phyloP scores from a whole-genome alignment of 352 stramenopile species.

The Phytophthora ohioensis region DNA sequence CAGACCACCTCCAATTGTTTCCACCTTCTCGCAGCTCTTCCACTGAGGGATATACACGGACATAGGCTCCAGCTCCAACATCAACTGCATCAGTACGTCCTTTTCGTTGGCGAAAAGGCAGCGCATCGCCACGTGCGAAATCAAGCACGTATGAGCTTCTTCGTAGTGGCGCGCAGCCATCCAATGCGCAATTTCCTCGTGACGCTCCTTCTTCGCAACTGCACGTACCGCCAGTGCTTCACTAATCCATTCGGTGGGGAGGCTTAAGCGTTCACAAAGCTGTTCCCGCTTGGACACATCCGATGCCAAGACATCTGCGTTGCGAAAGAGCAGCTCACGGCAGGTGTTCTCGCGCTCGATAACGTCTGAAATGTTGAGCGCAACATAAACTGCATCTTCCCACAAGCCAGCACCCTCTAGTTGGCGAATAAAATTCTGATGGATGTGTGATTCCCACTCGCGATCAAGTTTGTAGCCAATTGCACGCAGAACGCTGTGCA shows the following conservation, averaged over 20 bases:
- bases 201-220: slow-evolving; percentile 53
- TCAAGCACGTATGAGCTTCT: slow-evolving; percentile 67
- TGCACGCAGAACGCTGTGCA: slow-evolving; percentile 75
- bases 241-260: slow-evolving; percentile 76
- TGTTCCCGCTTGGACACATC: slow-evolving; percentile 52
- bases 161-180: slow-evolving; percentile 69
- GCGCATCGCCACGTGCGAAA: slow-evolving; percentile 62
- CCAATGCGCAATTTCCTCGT: slow-evolving; percentile 81
- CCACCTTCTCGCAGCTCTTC: slow-evolving; percentile 56
- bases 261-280: slow-evolving; percentile 54
- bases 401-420: slow-evolving; percentile 71
- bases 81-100: slow-evolving; percentile 56
- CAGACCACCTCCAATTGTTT: slow-evolving; percentile 65
- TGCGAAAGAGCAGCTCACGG: slow-evolving; percentile 70
- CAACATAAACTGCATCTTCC: slow-evolving; percentile 82
- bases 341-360: slow-evolving; percentile 66
- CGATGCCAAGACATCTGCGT: slow-evolving; percentile 61
- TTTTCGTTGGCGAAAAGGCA: slow-evolving; percentile 79
- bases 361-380: slow-evolving; percentile 73
- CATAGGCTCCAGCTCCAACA: slow-evolving; percentile 68
- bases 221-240: slow-evolving; percentile 71
- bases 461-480: slow-evolving; percentile 80
- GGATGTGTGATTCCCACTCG: slow-evolving; percentile 81
- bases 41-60: slow-evolving; percentile 68
- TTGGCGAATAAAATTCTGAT: slow-evolving; percentile 86